Evolutionary conservation across 78 protist genomes (phyloP).

Genomic region (Chrysochromulina parva): DNA sequence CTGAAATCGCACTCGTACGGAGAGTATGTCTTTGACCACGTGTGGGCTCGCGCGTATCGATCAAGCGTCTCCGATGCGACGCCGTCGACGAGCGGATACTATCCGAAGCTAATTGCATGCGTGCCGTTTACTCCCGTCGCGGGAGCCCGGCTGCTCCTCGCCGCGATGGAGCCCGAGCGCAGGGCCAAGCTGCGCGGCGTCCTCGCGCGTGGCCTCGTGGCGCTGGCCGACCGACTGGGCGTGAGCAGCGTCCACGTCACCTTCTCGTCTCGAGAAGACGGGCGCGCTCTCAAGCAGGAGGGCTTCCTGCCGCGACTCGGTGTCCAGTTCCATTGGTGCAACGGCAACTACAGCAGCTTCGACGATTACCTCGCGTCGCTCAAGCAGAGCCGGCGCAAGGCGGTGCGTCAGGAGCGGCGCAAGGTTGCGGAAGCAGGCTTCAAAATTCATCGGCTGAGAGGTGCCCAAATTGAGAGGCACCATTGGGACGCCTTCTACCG

Average conservation of each 20-base stretch:
- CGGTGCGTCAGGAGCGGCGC: conserved; percentile 19
- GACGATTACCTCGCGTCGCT: conserved; percentile 14
- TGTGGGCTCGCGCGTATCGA: conserved; percentile 35
- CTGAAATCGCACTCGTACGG: conserved; percentile 13
- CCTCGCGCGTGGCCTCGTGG: neutral
- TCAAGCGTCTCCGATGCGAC: neutral
- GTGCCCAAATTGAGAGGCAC: neutral
- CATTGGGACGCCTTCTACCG: conserved; percentile 16
- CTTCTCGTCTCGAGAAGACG: neutral
- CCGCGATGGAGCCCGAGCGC: neutral
- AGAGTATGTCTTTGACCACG: conserved; percentile 38
- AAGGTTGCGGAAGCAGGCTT: neutral
- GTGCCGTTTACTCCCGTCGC: conserved; percentile 40
- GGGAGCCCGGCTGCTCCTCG: conserved; percentile 2
- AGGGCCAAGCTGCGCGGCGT: neutral
- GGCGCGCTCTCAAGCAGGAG: neutral
- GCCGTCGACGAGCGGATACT: neutral
- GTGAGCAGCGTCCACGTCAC: conserved; percentile 20
- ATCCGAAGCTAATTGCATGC: conserved; percentile 30
- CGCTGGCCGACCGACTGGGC: neutral
- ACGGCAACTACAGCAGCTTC: neutral
- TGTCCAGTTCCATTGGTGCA: conserved; percentile 30
- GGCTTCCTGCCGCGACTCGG: conserved; percentile 26
- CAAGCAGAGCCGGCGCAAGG: conserved; percentile 9
- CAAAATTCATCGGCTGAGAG: neutral